Percentiles rank a stretch among this genome's conserved stretches.
phyloP scores from a whole-genome alignment of 2,329 filamentous ascomycete species.

The Trichoderma breve region DNA sequence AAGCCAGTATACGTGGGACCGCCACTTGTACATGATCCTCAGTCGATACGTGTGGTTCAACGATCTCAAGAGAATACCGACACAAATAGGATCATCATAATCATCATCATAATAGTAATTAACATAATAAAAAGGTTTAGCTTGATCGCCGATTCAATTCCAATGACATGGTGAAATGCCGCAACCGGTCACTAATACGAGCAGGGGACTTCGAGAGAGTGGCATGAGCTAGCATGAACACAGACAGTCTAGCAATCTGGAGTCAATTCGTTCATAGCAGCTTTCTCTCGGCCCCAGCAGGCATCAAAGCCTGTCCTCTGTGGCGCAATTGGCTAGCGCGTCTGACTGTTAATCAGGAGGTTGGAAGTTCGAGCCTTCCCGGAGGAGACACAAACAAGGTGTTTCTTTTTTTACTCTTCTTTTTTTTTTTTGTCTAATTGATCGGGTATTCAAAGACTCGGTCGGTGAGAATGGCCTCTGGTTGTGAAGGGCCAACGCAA shows the following conservation, averaged over 20 bases:
- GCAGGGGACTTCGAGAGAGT: not conserved
- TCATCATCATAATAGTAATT: not conserved
- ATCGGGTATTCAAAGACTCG: not conserved
- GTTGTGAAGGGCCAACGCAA: too few relatives aligned
- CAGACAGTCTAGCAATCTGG: not conserved
- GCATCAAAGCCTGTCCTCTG: slow-evolving; percentile 28
- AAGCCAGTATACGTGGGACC: slow-evolving; percentile 43
- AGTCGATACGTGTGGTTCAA: slow-evolving; percentile 45
- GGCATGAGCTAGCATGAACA: not conserved
- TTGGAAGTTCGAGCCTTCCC: slow-evolving; percentile 24
- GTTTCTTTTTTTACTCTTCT: not conserved
- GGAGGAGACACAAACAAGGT: slow-evolving; percentile 11
- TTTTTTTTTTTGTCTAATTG: not conserved
- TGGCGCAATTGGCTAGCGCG: slow-evolving; percentile 58
- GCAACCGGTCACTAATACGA: not conserved
- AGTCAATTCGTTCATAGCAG: not conserved
- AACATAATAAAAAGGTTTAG: not conserved
- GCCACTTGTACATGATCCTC: slow-evolving; percentile 39
- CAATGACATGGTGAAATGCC: not conserved
- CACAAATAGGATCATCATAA: not conserved
- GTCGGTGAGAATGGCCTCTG: not conserved
- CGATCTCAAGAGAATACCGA: slow-evolving; percentile 23
- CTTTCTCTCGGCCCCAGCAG: not conserved
- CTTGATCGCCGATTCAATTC: not conserved
- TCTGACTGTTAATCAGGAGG: slow-evolving; percentile 51